A percentile compares a stretch with the other conserved stretches of the same genome.
phyloP scores from a whole-genome alignment of 148 eudicot species.

The Amaranthus cruentus region DNA sequence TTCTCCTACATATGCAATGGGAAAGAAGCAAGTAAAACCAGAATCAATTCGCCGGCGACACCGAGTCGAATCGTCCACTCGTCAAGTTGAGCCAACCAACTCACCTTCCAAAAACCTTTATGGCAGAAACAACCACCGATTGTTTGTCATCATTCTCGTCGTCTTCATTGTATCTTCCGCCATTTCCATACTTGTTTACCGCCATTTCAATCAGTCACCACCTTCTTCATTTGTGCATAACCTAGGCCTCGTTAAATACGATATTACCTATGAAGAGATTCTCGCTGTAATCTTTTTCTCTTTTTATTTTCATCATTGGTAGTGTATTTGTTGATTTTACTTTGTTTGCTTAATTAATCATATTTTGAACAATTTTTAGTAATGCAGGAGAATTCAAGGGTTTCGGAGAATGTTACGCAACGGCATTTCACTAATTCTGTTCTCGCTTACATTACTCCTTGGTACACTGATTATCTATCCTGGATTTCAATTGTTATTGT shows the following conservation, averaged over 20 bases:
- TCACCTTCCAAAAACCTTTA: not conserved
- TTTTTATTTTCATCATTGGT: not conserved
- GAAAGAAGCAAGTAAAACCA: conserved; percentile 38
- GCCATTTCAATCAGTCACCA: conserved; percentile 18
- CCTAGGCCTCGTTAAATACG: conserved; percentile 41
- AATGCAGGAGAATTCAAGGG: conserved; percentile 70
- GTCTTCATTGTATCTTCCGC: conserved; percentile 35
- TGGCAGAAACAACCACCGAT: conserved; percentile 21
- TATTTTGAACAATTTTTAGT: conserved; percentile 6
- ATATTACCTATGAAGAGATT: conserved; percentile 47
- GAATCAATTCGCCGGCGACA: conserved; percentile 36
- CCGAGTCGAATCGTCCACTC: conserved; percentile 27
- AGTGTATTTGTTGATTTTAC: not conserved
- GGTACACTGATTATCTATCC: conserved; percentile 37
- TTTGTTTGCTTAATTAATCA: not conserved
- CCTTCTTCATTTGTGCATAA: conserved; percentile 22
- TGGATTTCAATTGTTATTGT: not conserved
- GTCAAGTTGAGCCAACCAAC: conserved; percentile 2
- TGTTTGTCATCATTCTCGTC: conserved; percentile 23
- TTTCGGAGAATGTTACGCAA: conserved; percentile 44
- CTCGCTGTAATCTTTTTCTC: conserved; percentile 36
- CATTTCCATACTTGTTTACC: conserved; percentile 38
- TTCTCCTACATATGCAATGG: conserved; percentile 19
- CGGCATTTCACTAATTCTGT: conserved; percentile 63
- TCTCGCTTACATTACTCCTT: conserved; percentile 88